A percentile compares a stretch with the other conserved stretches of the same genome.
These are phyloP conservation scores for Mrakia gelida DNA, from an alignment of 768 basidiomycete species.

Conservation along the genomic window DNA sequence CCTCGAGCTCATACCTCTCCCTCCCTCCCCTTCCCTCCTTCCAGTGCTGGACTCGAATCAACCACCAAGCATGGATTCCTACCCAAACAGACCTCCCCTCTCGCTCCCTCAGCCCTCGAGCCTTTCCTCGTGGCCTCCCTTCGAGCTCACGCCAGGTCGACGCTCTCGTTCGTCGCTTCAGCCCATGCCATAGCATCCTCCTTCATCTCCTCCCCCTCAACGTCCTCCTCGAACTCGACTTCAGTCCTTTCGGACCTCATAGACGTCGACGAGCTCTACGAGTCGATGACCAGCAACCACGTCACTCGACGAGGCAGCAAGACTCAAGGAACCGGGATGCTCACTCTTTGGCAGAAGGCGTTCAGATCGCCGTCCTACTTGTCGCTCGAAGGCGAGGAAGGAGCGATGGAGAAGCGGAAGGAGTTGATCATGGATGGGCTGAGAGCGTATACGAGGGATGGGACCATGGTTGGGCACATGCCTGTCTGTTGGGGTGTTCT, in stretches of 20 bases:
- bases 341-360: conserved; percentile 80
- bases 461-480: conserved; percentile 71
- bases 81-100: conserved; percentile 41
- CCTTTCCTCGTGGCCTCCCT: conserved; percentile 70
- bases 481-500: conserved; percentile 88
- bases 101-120: conserved; percentile 41
- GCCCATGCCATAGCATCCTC: conserved; percentile 49
- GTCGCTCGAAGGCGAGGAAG: conserved; percentile 38
- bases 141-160: conserved; percentile 68
- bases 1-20: conserved; percentile 1
- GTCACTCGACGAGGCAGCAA: conserved; percentile 80
- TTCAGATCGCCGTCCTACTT: conserved; percentile 57
- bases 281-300: conserved; percentile 83
- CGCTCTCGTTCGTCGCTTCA: conserved; percentile 73
- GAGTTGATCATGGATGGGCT: conserved; percentile 25
- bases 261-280: conserved; percentile 69
- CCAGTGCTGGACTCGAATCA: conserved; percentile 27
- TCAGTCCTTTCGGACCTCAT: conserved; percentile 44
- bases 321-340: conserved; percentile 85
- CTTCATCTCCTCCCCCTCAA: not conserved
- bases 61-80: conserved; percentile 74
- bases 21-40: not conserved
- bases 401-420: conserved; percentile 34
- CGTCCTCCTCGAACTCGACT: not conserved
- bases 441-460: conserved; percentile 53